Base-by-base conservation (phyloP, 306 rosid species). In the Cicer yamashitae region DNA sequence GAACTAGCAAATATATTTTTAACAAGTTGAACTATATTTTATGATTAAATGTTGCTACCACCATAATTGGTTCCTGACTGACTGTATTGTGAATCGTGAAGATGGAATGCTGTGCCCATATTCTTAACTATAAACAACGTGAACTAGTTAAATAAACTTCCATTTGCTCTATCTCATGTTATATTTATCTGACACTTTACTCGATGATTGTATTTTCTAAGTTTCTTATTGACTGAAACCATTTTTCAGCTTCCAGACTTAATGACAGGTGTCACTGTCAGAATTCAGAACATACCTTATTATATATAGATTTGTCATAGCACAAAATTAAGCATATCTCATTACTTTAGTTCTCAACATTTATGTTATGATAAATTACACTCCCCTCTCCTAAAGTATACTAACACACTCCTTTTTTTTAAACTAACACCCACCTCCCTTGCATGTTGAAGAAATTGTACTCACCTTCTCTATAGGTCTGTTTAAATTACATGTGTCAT, bases 71-170 rank as follows among this genome's bases (percentile, higher is more conserved):
- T 64, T 57, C 75, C 44, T 37, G 74, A 34, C 8, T 60, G 66
- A 48, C 73, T 10, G 59, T 47, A 48, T 67, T 67, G 34, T 79
- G 39, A 52, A 25, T 57, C 34, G 13, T 64, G 58, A 63, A 53
- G 48, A 40, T 45, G 38, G 58, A 74, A 67, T 74, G 58, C 44
- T 22, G 5, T 67, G 54, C 59, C 43, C 63, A 50, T 22, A 59
- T 59, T 70, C 2, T 75, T 22, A 74, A 59, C 57, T 60, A 20
- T 64, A 39, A 10, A 62, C 43, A 46, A 40, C 1, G 6, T 10
- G 14, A 67, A 73, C 56, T 67, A 9, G 60, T 72, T 57, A 77
- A 22, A 57, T 56, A 77, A 56, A 67, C 69, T 44, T 51, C 46
- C 12, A 52, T 52, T 61, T 53, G 20, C 63, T 22, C 62, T 70